phyloP scores from a whole-genome alignment of 2,329 filamentous ascomycete species.

The Fusarium decemcellulare region DNA sequence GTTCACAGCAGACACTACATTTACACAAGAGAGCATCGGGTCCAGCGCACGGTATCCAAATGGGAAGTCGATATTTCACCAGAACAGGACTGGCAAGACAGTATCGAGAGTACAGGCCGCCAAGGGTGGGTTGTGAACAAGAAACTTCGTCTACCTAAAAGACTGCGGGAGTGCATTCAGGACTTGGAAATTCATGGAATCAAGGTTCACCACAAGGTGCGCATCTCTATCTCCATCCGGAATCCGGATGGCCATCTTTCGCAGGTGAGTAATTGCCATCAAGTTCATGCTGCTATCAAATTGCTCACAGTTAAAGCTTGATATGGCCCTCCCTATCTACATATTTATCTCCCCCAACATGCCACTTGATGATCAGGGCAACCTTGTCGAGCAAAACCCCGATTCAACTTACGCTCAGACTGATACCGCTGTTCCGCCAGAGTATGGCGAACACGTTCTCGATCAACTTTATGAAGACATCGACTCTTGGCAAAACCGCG shows the following conservation, averaged over 20 bases:
- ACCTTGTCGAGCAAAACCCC: constrained; percentile 73
- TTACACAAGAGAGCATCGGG: constrained; percentile 70
- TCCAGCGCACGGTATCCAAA: constrained; percentile 71
- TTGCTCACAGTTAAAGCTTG: constrained; percentile 66
- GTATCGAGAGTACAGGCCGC: constrained; percentile 76
- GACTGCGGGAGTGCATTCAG: constrained; percentile 85
- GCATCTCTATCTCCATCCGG: constrained; percentile 88
- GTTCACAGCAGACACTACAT: constrained; percentile 61
- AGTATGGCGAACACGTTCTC: constrained; percentile 91
- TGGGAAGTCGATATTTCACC: constrained; percentile 70
- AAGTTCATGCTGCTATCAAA: background rate
- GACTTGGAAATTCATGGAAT: constrained; percentile 90
- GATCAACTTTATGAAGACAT: constrained; percentile 92
- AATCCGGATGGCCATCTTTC: constrained; percentile 96
- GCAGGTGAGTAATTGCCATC: constrained; percentile 68
- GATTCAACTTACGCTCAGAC: constrained; percentile 53
- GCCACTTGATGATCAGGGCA: constrained; percentile 87
- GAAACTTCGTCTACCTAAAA: constrained; percentile 80
- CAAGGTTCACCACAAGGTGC: constrained; percentile 91
- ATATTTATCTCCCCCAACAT: constrained; percentile 96
- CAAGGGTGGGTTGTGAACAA: constrained; percentile 75
- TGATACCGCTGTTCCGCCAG: constrained; percentile 81
- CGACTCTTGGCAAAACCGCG: constrained; percentile 84
- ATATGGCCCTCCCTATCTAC: constrained; percentile 88
- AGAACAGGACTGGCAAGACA: constrained; percentile 75